phyloP scores from a whole-genome alignment of 148 eudicot genomes.

The Vaccinium vitisidaea region DNA sequence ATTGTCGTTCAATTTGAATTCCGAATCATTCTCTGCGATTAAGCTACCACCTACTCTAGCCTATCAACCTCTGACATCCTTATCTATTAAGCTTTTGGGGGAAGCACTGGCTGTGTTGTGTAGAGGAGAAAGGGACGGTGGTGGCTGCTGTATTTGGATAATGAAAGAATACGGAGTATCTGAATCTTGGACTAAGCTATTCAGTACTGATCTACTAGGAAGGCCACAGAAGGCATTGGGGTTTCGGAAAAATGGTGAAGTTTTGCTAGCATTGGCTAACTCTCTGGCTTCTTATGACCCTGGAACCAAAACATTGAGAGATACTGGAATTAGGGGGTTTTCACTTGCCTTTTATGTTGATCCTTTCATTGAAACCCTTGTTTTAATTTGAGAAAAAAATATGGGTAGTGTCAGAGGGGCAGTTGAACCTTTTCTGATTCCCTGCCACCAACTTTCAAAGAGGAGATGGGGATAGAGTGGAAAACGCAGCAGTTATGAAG shows the following conservation, averaged over 20 bases:
- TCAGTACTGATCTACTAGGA: constrained; percentile 1
- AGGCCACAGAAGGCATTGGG: constrained; percentile 1
- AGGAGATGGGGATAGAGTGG: background rate
- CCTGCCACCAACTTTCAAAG: background rate
- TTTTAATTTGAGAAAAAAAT: background rate
- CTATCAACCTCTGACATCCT: background rate
- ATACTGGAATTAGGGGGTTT: constrained; percentile 22
- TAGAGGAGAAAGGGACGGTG: constrained; percentile 1
- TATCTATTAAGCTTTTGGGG: background rate
- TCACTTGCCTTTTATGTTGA: constrained; percentile 25
- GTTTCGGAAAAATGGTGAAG: background rate
- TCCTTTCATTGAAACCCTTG: background rate
- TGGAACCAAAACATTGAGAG: too few species aligned
- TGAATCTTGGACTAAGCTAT: constrained; percentile 28
- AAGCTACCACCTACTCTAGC: background rate
- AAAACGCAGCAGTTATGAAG: background rate
- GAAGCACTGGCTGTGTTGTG: constrained; percentile 7
- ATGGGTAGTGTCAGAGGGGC: background rate
- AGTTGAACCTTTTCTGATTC: background rate
- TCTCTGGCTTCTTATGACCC: too few species aligned
- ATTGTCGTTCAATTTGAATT: constrained; percentile 18
- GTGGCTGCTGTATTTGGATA: constrained; percentile 28
- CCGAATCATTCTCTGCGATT: constrained; percentile 23
- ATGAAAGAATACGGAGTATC: constrained; percentile 30
- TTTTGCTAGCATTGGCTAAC: background rate